A percentile compares a stretch with the other conserved stretches of the same genome.
These are phyloP conservation scores for Cladosporium sphaerospermum DNA, from an alignment of 2,329 filamentous ascomycete species.

Conservation along the genomic window DNA sequence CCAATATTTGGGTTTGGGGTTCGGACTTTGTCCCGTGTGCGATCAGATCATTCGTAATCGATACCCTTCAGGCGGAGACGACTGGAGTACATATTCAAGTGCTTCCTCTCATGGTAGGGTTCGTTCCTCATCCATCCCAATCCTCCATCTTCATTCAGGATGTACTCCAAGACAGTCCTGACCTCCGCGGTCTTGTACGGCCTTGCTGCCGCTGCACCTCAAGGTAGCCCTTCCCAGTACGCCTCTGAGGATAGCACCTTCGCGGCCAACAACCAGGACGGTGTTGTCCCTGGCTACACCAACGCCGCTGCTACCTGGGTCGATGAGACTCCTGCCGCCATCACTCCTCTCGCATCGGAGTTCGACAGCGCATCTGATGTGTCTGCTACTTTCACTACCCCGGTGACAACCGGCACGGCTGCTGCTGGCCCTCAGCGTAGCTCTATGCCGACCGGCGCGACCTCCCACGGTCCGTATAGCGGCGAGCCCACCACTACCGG, in stretches of 20 bases:
- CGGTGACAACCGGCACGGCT: constrained; percentile 25
- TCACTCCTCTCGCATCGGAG: constrained; percentile 32
- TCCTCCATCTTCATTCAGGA: constrained; percentile 22
- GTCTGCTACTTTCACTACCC: constrained; percentile 30
- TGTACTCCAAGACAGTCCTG: constrained; percentile 32
- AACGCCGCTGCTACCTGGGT: constrained; percentile 40
- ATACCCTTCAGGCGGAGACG: background rate
- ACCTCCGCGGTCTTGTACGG: constrained; percentile 31
- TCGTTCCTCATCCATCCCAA: background rate
- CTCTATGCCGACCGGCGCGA: constrained; percentile 50
- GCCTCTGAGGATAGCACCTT: background rate
- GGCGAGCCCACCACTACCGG: constrained; percentile 65
- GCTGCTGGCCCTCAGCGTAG: constrained; percentile 42
- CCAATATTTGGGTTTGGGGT: constrained; percentile 7
- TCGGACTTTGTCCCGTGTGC: constrained; percentile 6
- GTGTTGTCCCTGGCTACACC: constrained; percentile 37
- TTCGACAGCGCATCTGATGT: constrained; percentile 42
- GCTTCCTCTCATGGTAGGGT: background rate
- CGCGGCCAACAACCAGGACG: constrained; percentile 21
- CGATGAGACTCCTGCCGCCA: constrained; percentile 27
- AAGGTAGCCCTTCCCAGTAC: constrained; percentile 11
- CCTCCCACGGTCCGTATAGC: constrained; percentile 62
- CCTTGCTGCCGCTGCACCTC: constrained; percentile 28
- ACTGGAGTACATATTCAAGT: background rate
- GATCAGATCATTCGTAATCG: constrained; percentile 1